phyloP scores from a whole-genome alignment of 495 filamentous ascomycete species.

The Astrothelium macrocarpum region DNA sequence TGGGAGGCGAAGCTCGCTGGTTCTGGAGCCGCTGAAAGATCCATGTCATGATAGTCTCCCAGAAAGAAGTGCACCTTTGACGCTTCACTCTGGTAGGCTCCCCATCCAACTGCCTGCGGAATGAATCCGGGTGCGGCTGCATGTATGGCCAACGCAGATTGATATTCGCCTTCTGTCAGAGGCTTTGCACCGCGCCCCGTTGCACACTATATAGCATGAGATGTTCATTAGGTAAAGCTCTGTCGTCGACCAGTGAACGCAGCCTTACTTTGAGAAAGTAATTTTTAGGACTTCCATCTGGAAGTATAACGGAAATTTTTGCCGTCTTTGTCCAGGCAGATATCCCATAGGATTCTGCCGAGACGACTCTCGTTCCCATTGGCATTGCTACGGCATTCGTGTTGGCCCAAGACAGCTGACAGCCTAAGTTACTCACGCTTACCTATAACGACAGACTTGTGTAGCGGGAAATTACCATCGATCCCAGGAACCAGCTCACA shows the following conservation, averaged over 20 bases:
- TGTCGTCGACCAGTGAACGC: background rate
- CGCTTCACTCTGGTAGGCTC: background rate
- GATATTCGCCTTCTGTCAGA: constrained; percentile 19
- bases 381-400: constrained; percentile 22
- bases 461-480: constrained; percentile 24
- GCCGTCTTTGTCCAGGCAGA: constrained; percentile 29
- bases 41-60: constrained; percentile 12
- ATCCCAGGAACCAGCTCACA: constrained; percentile 17
- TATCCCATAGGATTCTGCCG: constrained; percentile 23
- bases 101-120: background rate
- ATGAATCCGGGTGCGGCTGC: background rate
- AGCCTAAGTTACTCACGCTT: background rate
- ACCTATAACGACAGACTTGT: constrained; percentile 27
- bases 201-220: constrained; percentile 13
- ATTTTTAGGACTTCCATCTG: constrained; percentile 23
- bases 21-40: constrained; percentile 7
- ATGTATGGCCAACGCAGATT: constrained; percentile 20
- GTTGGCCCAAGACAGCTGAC: background rate
- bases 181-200: constrained; percentile 18
- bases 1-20: constrained; percentile 6
- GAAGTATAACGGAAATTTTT: constrained; percentile 17
- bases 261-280: constrained; percentile 29
- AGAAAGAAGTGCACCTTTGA: constrained; percentile 11
- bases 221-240: background rate
- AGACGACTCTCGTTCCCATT: constrained; percentile 18